A percentile compares a stretch with the other conserved stretches of the same genome.
Evolutionary conservation across 129 eudicot genomes (phyloP).

Genomic region (Saussurea involucrata): DNA sequence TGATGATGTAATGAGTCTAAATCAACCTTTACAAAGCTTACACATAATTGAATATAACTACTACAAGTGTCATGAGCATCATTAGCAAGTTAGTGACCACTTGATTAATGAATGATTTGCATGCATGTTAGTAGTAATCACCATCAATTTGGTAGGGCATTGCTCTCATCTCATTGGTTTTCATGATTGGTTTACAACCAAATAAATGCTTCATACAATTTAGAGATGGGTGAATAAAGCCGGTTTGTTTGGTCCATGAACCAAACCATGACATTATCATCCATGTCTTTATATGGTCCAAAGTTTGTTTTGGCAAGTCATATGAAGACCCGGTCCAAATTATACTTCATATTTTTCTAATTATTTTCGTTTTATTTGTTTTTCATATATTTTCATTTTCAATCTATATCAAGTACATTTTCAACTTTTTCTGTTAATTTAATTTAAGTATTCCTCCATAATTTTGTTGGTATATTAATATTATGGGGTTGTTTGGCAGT

Average conservation of each 20-base stretch:
- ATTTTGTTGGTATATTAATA: too few relatives aligned
- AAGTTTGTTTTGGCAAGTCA: too few relatives aligned
- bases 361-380: too few relatives aligned
- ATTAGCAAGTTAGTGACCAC: conserved; percentile 34
- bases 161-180: conserved; percentile 20
- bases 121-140: conserved; percentile 25
- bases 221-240: not conserved
- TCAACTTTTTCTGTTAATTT: too few relatives aligned
- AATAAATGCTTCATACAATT: conserved; percentile 20
- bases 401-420: too few relatives aligned
- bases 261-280: not conserved
- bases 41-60: conserved; percentile 5
- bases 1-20: conserved; percentile 12
- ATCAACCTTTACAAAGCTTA: conserved; percentile 8
- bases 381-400: too few relatives aligned
- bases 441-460: not conserved
- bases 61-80: conserved; percentile 30
- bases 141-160: conserved; percentile 10
- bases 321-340: too few relatives aligned
- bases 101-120: conserved; percentile 22
- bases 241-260: not conserved
- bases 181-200: conserved; percentile 18
- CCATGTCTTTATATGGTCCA: too few relatives aligned
- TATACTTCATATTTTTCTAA: too few relatives aligned
- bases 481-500: too few relatives aligned